Percentiles rank a stretch among this genome's conserved stretches.
Evolutionary conservation across 2,329 filamentous ascomycete genomes (phyloP).

Genomic region (Xylaria sp.): DNA sequence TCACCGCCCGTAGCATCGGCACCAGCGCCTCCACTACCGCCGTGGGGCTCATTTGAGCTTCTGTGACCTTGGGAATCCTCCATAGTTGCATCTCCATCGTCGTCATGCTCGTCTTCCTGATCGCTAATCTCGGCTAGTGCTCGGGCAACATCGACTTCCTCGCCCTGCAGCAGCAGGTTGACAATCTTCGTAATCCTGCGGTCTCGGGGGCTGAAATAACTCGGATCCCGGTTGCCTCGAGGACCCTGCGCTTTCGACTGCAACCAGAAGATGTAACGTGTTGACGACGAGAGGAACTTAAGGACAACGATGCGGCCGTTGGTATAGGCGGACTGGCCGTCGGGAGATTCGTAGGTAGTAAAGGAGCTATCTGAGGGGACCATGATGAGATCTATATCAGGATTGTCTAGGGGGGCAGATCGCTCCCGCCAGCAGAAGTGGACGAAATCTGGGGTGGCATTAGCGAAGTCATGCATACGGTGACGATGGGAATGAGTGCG

Average conservation of each 20-base stretch:
- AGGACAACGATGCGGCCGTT: slow-evolving; percentile 93
- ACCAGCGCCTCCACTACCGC: slow-evolving; percentile 82
- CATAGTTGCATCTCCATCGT: slow-evolving; percentile 81
- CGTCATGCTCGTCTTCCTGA: slow-evolving; percentile 60
- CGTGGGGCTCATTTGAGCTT: slow-evolving; percentile 66
- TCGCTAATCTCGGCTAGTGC: slow-evolving; percentile 75
- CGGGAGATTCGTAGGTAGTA: slow-evolving; percentile 76
- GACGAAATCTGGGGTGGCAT: slow-evolving; percentile 73
- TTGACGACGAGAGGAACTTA: slow-evolving; percentile 92
- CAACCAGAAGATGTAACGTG: slow-evolving; percentile 95
- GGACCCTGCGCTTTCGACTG: slow-evolving; percentile 85
- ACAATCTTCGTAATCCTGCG: slow-evolving; percentile 89
- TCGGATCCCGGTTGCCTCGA: slow-evolving; percentile 69
- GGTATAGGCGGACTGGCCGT: slow-evolving; percentile 69
- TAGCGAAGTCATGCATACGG: slow-evolving; percentile 16
- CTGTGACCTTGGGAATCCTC: slow-evolving; percentile 78
- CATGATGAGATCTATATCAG: slow-evolving; percentile 92
- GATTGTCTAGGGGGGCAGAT: slow-evolving; percentile 73
- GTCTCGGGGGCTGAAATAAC: slow-evolving; percentile 87
- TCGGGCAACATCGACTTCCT: slow-evolving; percentile 81
- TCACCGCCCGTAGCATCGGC: slow-evolving; percentile 91
- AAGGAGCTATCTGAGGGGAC: slow-evolving; percentile 91
- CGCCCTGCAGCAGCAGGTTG: slow-evolving; percentile 84
- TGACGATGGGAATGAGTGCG: slow-evolving; percentile 30
- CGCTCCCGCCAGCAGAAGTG: slow-evolving; percentile 98